A percentile compares a stretch with the other conserved stretches of the same genome.
phyloP scores from a whole-genome alignment of 306 rosid genomes.

The Trifolium subterraneum region DNA sequence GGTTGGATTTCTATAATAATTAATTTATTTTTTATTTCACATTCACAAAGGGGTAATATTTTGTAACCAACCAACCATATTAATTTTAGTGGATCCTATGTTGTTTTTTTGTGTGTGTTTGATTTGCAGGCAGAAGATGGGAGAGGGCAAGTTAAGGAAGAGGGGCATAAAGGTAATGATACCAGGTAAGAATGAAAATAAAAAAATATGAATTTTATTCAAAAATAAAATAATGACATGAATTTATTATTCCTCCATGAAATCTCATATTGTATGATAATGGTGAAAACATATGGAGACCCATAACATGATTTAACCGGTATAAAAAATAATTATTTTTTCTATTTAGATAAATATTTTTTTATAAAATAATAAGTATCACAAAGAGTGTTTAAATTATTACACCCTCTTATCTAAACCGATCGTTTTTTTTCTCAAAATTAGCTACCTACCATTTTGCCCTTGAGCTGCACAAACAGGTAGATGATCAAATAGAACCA shows the following conservation, averaged over 20 bases:
- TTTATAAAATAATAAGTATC: not conserved
- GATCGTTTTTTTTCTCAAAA: constrained; percentile 34
- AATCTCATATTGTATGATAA: not conserved
- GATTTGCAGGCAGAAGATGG: constrained; percentile 47
- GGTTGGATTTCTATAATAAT: constrained; percentile 15
- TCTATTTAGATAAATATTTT: too few relatives aligned
- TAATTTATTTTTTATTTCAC: constrained; percentile 32
- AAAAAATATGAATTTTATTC: not conserved
- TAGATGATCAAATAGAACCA: constrained; percentile 38
- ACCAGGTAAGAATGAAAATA: constrained; percentile 48
- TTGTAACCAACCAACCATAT: not conserved
- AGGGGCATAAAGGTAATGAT: constrained; percentile 46
- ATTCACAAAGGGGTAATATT: constrained; percentile 12
- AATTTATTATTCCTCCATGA: not conserved
- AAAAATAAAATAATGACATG: not conserved
- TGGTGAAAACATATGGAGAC: not conserved
- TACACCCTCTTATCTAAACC: constrained; percentile 31
- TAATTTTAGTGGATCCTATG: constrained; percentile 34
- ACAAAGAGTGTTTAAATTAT: constrained; percentile 53
- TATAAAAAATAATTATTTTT: too few relatives aligned
- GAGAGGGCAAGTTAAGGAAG: not conserved
- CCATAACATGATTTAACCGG: not conserved
- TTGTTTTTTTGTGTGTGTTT: not conserved
- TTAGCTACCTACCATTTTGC: constrained; percentile 46
- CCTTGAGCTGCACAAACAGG: constrained; percentile 57